phyloP scores from a whole-genome alignment of 768 basidiomycete species.

The Boletellus ananas region DNA sequence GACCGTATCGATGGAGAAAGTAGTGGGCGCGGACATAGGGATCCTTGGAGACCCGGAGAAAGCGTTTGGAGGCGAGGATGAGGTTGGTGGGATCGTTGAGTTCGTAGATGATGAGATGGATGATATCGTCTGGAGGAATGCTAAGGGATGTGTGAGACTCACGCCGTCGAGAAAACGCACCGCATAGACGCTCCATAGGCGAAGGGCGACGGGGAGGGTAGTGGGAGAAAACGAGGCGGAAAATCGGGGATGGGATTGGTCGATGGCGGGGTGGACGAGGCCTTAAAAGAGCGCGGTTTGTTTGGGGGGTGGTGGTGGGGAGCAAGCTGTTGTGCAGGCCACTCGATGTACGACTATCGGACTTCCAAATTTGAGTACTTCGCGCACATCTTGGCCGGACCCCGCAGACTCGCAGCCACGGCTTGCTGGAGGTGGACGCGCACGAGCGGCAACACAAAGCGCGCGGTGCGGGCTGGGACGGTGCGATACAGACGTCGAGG shows the following conservation, averaged over 20 bases:
- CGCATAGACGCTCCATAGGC: constrained; percentile 63
- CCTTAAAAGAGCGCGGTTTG: constrained; percentile 21
- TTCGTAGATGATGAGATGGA: constrained; percentile 72
- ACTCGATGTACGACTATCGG: constrained; percentile 32
- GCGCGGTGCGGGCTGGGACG: neutral
- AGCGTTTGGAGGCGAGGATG: constrained; percentile 54
- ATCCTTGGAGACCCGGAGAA: constrained; percentile 61
- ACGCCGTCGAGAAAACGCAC: constrained; percentile 38
- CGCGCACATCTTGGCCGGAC: constrained; percentile 25
- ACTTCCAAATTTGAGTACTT: constrained; percentile 34
- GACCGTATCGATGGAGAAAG: constrained; percentile 71
- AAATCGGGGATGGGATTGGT: constrained; percentile 1
- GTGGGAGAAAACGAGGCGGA: neutral
- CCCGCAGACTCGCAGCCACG: constrained; percentile 29
- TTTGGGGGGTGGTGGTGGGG: constrained; percentile 34
- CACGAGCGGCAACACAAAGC: neutral
- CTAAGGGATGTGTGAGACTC: constrained; percentile 11
- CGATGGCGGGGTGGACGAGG: neutral
- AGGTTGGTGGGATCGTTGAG: constrained; percentile 62
- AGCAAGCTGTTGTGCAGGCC: constrained; percentile 31
- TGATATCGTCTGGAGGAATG: constrained; percentile 49
- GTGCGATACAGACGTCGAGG: neutral
- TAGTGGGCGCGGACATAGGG: constrained; percentile 75
- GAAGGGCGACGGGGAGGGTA: constrained; percentile 1
- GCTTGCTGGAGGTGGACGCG: neutral